phyloP scores from a whole-genome alignment of 768 basidiomycete species.

The Termitomyces sp. region DNA sequence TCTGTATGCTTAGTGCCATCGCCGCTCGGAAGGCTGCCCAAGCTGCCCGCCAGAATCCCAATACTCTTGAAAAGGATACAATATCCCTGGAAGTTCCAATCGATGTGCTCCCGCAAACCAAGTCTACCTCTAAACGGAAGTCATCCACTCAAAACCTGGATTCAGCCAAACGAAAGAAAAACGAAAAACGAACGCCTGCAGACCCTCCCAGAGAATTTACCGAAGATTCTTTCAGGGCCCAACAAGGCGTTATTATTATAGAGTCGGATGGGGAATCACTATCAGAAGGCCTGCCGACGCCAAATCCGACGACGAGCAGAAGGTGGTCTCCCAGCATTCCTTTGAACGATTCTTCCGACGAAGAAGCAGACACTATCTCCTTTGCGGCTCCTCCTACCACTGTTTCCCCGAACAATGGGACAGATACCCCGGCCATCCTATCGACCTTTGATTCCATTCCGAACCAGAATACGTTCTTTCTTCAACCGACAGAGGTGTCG shows the following conservation, averaged over 20 bases:
- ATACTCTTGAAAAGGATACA: slow-evolving; percentile 14
- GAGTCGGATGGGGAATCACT: slow-evolving; percentile 32
- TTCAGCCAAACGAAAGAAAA: slow-evolving; percentile 22
- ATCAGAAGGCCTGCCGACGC: slow-evolving; percentile 14
- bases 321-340: slow-evolving; percentile 63
- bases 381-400: slow-evolving; percentile 8
- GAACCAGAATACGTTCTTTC: slow-evolving; percentile 43
- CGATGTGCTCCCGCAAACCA: slow-evolving; percentile 12
- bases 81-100: slow-evolving; percentile 12
- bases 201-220: slow-evolving; percentile 31
- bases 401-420: neutral
- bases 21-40: slow-evolving; percentile 66
- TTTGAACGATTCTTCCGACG: slow-evolving; percentile 45
- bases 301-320: slow-evolving; percentile 17
- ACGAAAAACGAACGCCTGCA: slow-evolving; percentile 15
- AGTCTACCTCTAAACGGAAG: slow-evolving; percentile 45
- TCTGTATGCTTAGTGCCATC: slow-evolving; percentile 66
- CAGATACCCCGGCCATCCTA: slow-evolving; percentile 23
- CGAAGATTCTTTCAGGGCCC: slow-evolving; percentile 27
- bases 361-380: slow-evolving; percentile 29
- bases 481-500: slow-evolving; percentile 37
- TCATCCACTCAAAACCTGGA: slow-evolving; percentile 24
- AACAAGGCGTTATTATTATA: slow-evolving; percentile 37
- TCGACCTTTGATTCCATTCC: slow-evolving; percentile 50
- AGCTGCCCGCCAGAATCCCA: slow-evolving; percentile 23